Evolutionary conservation across 1,139 yeast genomes (phyloP).

Genomic region (Pichia sp.): DNA sequence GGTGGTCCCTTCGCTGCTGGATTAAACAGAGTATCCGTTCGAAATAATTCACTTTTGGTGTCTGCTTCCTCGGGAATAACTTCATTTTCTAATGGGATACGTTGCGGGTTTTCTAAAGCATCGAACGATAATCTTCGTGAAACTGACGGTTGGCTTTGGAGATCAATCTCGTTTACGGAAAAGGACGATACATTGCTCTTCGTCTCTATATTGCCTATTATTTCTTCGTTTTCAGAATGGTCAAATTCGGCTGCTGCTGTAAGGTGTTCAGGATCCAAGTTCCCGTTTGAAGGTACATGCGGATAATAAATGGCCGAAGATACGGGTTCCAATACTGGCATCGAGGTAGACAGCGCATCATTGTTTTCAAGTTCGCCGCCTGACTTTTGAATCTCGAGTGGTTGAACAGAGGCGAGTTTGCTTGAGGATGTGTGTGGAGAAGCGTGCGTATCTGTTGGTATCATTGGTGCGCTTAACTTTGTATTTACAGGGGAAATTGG

Average conservation of each 20-base stretch:
- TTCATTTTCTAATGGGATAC: no score
- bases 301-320: constrained; percentile 65
- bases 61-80: no score
- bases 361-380: not conserved
- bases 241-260: constrained; percentile 28
- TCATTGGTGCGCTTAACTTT: no score
- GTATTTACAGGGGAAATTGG: no score
- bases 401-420: no score
- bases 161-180: no score
- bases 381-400: no score
- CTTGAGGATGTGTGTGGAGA: no score
- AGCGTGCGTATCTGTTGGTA: no score
- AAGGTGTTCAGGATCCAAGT: constrained; percentile 22
- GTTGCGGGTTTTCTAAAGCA: not conserved
- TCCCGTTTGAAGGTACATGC: constrained; percentile 33
- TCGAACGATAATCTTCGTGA: not conserved
- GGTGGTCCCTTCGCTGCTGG: not conserved
- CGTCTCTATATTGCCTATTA: not conserved
- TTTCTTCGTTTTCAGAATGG: constrained; percentile 12
- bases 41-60: no score
- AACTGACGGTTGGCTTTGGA: not conserved
- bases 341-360: not conserved
- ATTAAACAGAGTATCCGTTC: no score
- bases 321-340: constrained; percentile 36
- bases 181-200: no score